Base-by-base conservation (phyloP, 345 rosid species). In the Zanthoxylum bungeanum region DNA sequence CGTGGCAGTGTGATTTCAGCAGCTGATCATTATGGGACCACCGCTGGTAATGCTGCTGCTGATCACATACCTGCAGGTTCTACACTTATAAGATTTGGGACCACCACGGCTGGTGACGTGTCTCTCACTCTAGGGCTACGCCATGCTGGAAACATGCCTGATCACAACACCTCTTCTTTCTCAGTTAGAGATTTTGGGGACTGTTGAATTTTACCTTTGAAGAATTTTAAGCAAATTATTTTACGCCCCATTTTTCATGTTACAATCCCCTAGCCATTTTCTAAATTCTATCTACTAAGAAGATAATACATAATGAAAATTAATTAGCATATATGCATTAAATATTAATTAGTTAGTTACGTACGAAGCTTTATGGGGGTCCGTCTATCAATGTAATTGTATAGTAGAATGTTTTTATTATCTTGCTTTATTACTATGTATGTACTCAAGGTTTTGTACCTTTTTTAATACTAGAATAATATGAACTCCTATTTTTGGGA, bases 41-140 rank as follows among this genome's bases (percentile, higher is more conserved):
- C 76, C 39, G 21, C 81, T 42, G 78, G 69, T 64, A 74, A 76
- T 64, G 72, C 30, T 22, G 78, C 70, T 40, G 85, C 49, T 14
- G 49, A 44, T 44, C 49, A 83, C 70, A 78, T 78, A 36, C 3
- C 53, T 6, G 53, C 53, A 6, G 83, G 85, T 4, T 75, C 88
- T 7, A 74, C 87, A 11, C 81, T 85, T 40, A 83, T 89, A 44
- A 84, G 97, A 78, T 87, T 88, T 55, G 98, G 97, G 85, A 82
- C 93, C 77, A 82, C 93, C 71, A 80, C 91, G 14, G 77, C 83
- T 10, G 95, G 97, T 31, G 95, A 92, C 65, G 97, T 94, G 56
- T 94, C 98, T 19, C 93, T 94, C 76, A 94, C 98, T 34, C 83
- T 94, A 78, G 98, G 98, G 85, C 79, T 94, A 70, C 97, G 92